Conservation (phyloP, 352 stramenopile species). For the Globisporangium irregulare region DNA sequence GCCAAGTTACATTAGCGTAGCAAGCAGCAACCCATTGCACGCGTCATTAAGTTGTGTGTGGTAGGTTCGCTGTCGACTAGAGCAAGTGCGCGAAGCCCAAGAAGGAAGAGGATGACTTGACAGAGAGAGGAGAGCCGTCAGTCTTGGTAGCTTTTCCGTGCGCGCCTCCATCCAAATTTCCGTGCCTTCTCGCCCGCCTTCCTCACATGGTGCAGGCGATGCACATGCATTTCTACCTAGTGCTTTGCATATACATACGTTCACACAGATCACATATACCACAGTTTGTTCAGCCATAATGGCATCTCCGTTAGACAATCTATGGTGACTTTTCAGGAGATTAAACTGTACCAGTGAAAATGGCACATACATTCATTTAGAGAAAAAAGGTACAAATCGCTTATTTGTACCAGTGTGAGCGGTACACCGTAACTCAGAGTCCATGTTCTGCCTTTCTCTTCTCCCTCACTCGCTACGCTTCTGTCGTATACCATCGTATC, state of each 20-base stretch:
- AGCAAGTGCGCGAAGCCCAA: background rate
- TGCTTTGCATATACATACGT: no score
- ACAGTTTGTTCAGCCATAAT: no score
- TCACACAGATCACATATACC: no score
- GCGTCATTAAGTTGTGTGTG: background rate
- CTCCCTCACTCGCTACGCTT: background rate
- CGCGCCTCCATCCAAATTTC: background rate
- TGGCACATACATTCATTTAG: background rate
- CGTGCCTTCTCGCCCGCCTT: background rate
- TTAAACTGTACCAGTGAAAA: background rate
- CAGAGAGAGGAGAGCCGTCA: background rate
- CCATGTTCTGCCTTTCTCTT: background rate
- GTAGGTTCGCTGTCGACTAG: slow-evolving; percentile 1
- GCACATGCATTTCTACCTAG: background rate
- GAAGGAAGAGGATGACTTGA: background rate
- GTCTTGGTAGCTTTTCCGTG: background rate
- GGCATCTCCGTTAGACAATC: no score
- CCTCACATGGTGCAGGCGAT: background rate
- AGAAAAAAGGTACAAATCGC: background rate
- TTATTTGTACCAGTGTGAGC: background rate
- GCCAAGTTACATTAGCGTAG: background rate
- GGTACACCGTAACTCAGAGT: background rate
- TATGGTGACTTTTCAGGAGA: no score
- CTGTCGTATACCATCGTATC: background rate
- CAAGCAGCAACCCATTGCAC: background rate